phyloP scores from a whole-genome alignment of 192 early-diverging fungal genomes.

The Rhizophagus sp. region DNA sequence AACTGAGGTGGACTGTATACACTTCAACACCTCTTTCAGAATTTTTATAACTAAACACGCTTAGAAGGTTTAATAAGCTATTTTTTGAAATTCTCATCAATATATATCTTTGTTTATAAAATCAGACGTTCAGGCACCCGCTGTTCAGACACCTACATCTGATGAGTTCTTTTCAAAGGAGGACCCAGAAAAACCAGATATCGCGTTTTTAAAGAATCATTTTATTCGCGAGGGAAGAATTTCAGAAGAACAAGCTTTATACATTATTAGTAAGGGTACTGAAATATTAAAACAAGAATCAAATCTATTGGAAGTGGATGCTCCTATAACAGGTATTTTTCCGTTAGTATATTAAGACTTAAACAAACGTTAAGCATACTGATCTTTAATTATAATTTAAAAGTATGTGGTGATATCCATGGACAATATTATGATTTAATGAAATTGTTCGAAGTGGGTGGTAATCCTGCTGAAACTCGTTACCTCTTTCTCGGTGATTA shows the following conservation, averaged over 20 bases:
- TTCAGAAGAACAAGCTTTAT: conserved; percentile 88
- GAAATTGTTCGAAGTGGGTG: conserved; percentile 98
- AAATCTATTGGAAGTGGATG: conserved; percentile 84
- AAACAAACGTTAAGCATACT: background rate
- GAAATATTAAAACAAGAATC: conserved; percentile 79
- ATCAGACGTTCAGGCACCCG: conserved; percentile 56
- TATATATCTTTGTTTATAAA: background rate
- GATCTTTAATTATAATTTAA: background rate
- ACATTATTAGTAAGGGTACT: conserved; percentile 82
- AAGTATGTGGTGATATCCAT: conserved; percentile 97
- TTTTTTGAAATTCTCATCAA: conserved; percentile 9
- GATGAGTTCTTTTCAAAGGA: conserved; percentile 59
- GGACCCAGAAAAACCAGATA: conserved; percentile 69
- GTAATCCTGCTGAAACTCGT: conserved; percentile 84
- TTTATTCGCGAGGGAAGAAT: conserved; percentile 93
- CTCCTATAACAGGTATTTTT: conserved; percentile 82
- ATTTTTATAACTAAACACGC: background rate
- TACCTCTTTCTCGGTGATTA: conserved; percentile 97
- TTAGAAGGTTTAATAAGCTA: background rate
- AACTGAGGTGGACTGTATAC: background rate
- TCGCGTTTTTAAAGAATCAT: conserved; percentile 84
- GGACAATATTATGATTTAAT: conserved; percentile 98
- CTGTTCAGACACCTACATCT: conserved; percentile 48
- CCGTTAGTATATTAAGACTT: background rate
- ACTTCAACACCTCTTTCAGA: background rate